Conservation (phyloP, 192 early-diverging fungal genomes). For the Backusella parvicylindrica region DNA sequence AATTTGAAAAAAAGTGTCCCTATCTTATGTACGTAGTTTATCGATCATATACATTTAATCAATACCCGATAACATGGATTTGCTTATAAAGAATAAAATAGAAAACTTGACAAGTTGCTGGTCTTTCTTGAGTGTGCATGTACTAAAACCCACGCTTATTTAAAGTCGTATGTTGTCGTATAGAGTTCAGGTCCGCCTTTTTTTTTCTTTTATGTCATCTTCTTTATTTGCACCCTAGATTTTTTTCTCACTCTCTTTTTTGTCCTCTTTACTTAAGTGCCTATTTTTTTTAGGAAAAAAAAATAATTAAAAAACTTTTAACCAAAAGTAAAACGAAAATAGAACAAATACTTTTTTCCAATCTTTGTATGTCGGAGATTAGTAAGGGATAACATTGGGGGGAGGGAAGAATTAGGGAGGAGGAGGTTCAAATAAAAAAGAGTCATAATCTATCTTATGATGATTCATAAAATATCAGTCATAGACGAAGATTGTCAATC, state of each 20-base stretch:
- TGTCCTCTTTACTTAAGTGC: not conserved
- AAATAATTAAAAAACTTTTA: not conserved
- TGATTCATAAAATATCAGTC: conserved; percentile 2
- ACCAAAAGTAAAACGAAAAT: not conserved
- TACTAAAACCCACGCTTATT: not conserved
- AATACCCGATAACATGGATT: not conserved
- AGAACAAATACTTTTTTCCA: not conserved
- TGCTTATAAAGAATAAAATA: not conserved
- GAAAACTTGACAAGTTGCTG: not conserved
- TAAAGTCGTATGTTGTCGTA: not conserved
- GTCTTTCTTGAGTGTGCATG: not conserved
- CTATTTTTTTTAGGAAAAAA: not conserved
- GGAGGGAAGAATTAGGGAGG: not conserved
- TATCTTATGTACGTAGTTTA: not conserved
- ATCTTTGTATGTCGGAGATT: not conserved
- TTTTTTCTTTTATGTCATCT: not conserved
- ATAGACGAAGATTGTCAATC: not conserved
- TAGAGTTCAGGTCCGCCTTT: not conserved
- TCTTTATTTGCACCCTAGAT: not conserved
- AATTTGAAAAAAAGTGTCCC: not conserved
- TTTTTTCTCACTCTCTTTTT: not conserved
- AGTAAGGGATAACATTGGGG: not conserved
- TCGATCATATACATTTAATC: not conserved
- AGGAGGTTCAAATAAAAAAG: not conserved
- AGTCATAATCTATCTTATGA: not conserved